Evolutionary conservation across 2,329 filamentous ascomycete species (phyloP), one percentile per base, ranked within the genome.

Genomic region (Akanthomyces dipterigenus): DNA sequence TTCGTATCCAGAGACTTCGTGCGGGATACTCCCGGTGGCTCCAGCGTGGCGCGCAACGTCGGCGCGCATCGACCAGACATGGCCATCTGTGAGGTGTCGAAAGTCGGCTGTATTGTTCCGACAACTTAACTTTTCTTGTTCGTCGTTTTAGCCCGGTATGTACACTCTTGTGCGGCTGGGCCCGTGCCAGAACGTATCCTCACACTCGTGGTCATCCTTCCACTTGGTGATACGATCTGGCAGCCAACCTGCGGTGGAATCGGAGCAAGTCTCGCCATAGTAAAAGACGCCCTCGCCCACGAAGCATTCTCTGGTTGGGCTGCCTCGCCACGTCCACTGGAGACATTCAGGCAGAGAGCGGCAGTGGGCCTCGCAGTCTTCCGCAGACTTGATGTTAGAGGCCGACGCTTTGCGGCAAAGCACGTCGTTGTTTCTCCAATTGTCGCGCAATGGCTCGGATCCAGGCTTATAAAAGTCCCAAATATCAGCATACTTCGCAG

Each of bases 341-440:
- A 61, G 22, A 14, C 51, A 61, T n/a, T 49, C 42, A 18, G 40
- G 26, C 12, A 49, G 12, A 18, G 48, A 48, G 22, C 53, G 51
- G n/a, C 59, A 61, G 26, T 55, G 50, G 12, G 43, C 42, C 36
- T 61, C 59, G 28, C 59, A 56, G 20, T 48, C 51, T n/a, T 49
- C 24, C 9, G 53, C 53, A 20, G 53, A 45, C 26, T 43, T 55
- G n/a, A 55, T 55, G 26, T 26, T 24, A 11, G 38, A 34, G 3
- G 53, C 31, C 7, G 31, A 55, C 12, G 53, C 53, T 24, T 55
- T 61, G 40, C 42, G 58, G 43, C 49, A 38, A 12, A 54, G 50
- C 18, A 50, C 43, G 18, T 56, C 55, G 43, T 61, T 63, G 34
- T 63, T 64, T 51, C 60, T 49, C 63, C 63, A 64, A 8, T 63